Base-by-base conservation (phyloP, 73 alveolate species). In the Blepharisma stoltei region DNA sequence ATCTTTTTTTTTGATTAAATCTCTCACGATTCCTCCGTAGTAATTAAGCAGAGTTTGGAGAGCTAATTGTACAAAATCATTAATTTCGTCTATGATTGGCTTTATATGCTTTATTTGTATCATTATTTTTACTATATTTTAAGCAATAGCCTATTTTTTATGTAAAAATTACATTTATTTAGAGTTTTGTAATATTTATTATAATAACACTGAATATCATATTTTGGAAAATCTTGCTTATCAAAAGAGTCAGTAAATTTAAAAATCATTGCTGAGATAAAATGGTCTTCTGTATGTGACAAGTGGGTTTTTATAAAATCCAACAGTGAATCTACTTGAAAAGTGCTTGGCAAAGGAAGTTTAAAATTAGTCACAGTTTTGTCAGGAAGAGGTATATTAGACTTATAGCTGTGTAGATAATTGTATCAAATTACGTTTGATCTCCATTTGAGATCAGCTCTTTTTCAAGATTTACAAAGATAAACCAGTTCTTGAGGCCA, bases 371-470 rank as follows among this genome's bases (percentile, higher is more conserved):
- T 60, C 18, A 60, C 47, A 20, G 73, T n/a, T 14, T n/a, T 60
- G 38, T n/a, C 46, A 25, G 14, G 46, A 2, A 14, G 73, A 14
- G 73, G 49, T 14, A 38, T 60, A 25, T 60, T 60, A 38, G 11
- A n/a, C 23, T 60, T 60, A 25, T 60, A 60, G 47, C 73, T 60
- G 18, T 60, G 73, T 1, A 60, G 46, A 38, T 60, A 60, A 38
- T 60, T 38, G 73, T 60, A 60, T 38, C 73, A 60, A 8, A 60
- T 8, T 8, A 60, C 73, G 5, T 60, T 60, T 25, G 73, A 60
- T 14, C 73, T n/a, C 73, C 73, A 60, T 60, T 60, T 60, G 73
- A 14, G 23, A 38, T 60, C 73, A 1, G 23, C 73, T 18, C 46
- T 60, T n/a, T 60, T 60, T 38, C 73, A 60, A 9, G 14, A 11